Conservation (phyloP, 2,329 filamentous ascomycete species). For the Colletotrichum noveboracense region DNA sequence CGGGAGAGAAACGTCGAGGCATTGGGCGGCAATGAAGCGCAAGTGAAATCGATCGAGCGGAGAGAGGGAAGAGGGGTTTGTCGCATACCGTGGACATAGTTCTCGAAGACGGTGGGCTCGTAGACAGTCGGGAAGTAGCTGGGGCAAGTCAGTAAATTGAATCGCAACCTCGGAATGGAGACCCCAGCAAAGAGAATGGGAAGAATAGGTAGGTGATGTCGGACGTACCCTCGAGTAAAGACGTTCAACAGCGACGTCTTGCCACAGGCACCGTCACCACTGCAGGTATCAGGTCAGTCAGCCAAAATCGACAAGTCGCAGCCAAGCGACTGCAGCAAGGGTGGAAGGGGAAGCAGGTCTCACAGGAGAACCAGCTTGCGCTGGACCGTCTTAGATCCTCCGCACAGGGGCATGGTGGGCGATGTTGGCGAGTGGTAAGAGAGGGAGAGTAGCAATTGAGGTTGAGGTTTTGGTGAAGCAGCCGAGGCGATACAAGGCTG, state of each 20-base stretch:
- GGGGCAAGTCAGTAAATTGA: constrained; percentile 9
- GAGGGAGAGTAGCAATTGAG: background rate
- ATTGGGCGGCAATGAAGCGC: background rate
- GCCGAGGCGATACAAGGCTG: background rate
- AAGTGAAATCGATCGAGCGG: background rate
- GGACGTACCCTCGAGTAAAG: constrained; percentile 89
- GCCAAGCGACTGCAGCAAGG: background rate
- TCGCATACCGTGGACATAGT: constrained; percentile 90
- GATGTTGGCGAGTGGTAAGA: background rate
- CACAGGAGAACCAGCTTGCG: constrained; percentile 95
- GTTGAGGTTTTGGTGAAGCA: background rate
- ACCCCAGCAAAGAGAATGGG: background rate
- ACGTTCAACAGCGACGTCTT: constrained; percentile 98
- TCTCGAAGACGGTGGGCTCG: constrained; percentile 98
- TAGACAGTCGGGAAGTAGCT: constrained; percentile 98
- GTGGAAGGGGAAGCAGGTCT: constrained; percentile 41
- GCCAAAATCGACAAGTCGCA: constrained; percentile 6
- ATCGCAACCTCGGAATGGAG: background rate
- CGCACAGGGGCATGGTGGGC: constrained; percentile 50
- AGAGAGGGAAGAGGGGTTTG: background rate
- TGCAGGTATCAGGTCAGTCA: constrained; percentile 38
- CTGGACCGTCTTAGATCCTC: constrained; percentile 84
- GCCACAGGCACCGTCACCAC: constrained; percentile 93
- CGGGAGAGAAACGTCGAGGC: background rate
- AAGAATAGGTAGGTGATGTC: background rate